These are phyloP conservation scores for Neurospora sp. DNA, from an alignment of 495 filamentous ascomycete genomes.

Conservation along the genomic window DNA sequence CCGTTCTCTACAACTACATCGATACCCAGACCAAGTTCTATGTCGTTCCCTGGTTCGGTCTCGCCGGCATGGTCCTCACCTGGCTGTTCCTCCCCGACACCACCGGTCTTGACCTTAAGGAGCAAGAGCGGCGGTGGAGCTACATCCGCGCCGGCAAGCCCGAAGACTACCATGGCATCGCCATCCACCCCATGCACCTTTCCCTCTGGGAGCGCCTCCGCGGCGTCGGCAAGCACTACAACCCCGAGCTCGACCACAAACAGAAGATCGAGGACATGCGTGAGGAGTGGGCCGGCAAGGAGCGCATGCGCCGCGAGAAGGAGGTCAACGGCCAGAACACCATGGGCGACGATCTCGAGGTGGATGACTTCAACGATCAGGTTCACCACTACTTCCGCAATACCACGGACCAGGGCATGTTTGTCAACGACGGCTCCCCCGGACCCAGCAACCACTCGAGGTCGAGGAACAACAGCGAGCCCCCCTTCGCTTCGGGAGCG, in stretches of 20 bases:
- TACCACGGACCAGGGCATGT: slow-evolving; percentile 5
- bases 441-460: background rate
- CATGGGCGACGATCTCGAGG: slow-evolving; percentile 16
- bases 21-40: slow-evolving; percentile 65
- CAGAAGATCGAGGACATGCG: slow-evolving; percentile 72
- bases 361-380: slow-evolving; percentile 31
- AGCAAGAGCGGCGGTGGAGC: slow-evolving; percentile 81
- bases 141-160: slow-evolving; percentile 67
- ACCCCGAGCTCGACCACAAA: slow-evolving; percentile 67
- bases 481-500: background rate
- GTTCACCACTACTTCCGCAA: slow-evolving; percentile 35
- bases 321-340: slow-evolving; percentile 17
- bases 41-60: slow-evolving; percentile 86
- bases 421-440: background rate
- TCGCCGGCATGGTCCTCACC: slow-evolving; percentile 69
- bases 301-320: slow-evolving; percentile 14
- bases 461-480: background rate
- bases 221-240: slow-evolving; percentile 64
- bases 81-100: slow-evolving; percentile 80
- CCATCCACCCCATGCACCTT: slow-evolving; percentile 76
- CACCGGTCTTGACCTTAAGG: slow-evolving; percentile 85
- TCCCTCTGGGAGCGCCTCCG: slow-evolving; percentile 68
- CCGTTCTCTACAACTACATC: slow-evolving; percentile 86
- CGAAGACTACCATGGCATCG: slow-evolving; percentile 77
- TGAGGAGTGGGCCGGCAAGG: slow-evolving; percentile 33